Conservation (phyloP, 306 rosid genomes). For the Dryas alaskensis region DNA sequence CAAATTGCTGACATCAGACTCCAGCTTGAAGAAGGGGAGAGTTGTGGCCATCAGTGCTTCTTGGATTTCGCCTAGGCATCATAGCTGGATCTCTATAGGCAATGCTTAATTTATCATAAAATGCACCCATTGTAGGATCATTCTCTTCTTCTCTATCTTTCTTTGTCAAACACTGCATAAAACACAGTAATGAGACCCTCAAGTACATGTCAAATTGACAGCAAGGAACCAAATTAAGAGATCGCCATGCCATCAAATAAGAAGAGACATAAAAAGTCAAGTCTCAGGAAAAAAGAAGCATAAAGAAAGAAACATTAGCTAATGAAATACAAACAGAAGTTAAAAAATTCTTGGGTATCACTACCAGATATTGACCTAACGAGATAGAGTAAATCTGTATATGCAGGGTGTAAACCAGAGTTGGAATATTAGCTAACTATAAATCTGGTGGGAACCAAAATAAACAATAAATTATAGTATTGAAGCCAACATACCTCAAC, state of each 20-base stretch:
- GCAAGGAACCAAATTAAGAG: not conserved
- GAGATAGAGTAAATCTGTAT: not conserved
- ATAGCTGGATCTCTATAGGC: slow-evolving; percentile 70
- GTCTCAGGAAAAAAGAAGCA: not conserved
- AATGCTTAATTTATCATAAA: slow-evolving; percentile 43
- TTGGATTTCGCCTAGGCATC: slow-evolving; percentile 36
- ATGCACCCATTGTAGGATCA: slow-evolving; percentile 46
- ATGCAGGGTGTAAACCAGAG: not conserved
- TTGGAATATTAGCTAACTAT: not conserved
- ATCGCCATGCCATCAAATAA: too few species aligned
- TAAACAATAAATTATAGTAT: not conserved
- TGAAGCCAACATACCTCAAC: slow-evolving; percentile 51
- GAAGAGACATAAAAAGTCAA: not conserved
- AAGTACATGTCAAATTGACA: not conserved
- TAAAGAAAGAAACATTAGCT: not conserved
- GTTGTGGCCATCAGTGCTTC: slow-evolving; percentile 34
- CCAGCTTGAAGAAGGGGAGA: slow-evolving; percentile 54
- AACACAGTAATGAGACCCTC: not conserved
- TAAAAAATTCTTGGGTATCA: not conserved
- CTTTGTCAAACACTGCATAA: slow-evolving; percentile 66
- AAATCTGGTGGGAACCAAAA: not conserved
- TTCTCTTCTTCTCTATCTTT: slow-evolving; percentile 65
- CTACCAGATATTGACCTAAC: not conserved
- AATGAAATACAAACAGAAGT: not conserved
- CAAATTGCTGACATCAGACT: slow-evolving; percentile 25